Percentiles rank a stretch among this genome's conserved stretches.
Conservation (phyloP, 345 rosid genomes). For the Erysimum cheiranthoides region DNA sequence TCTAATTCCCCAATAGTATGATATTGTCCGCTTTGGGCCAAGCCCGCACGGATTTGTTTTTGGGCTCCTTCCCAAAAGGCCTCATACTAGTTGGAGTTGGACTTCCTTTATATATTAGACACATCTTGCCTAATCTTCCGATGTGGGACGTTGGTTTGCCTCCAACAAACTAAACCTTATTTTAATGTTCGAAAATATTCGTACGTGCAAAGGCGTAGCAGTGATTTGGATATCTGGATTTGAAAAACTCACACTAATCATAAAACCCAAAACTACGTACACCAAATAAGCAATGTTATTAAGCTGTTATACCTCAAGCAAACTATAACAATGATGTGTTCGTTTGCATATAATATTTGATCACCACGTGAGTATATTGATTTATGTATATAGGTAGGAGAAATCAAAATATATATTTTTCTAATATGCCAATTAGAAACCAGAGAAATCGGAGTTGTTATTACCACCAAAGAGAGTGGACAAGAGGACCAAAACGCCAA, state of each 20-base stretch:
- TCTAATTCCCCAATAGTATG: too few relatives aligned
- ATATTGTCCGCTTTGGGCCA: too few relatives aligned
- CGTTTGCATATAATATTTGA: background rate
- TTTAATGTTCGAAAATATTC: conserved; percentile 8
- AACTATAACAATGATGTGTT: conserved; percentile 8
- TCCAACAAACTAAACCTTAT: background rate
- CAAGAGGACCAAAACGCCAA: conserved; percentile 74
- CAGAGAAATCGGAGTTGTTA: conserved; percentile 44
- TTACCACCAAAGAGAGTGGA: conserved; percentile 64
- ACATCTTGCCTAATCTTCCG: too few relatives aligned
- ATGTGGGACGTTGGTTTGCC: too few relatives aligned
- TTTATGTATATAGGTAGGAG: conserved; percentile 22
- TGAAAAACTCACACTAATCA: background rate
- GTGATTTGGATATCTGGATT: background rate
- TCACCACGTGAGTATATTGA: background rate
- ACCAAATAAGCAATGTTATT: background rate
- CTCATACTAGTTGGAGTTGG: too few relatives aligned
- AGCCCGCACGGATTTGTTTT: too few relatives aligned
- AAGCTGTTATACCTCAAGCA: background rate
- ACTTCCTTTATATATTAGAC: too few relatives aligned
- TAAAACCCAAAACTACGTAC: background rate
- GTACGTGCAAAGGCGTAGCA: conserved; percentile 3
- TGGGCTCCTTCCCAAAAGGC: too few relatives aligned
- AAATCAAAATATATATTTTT: background rate
- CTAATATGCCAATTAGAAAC: conserved; percentile 19